Percentiles rank a stretch among this genome's conserved stretches.
phyloP scores from a whole-genome alignment of 352 stramenopile genomes.

The Chrysophaeum taylorii region DNA sequence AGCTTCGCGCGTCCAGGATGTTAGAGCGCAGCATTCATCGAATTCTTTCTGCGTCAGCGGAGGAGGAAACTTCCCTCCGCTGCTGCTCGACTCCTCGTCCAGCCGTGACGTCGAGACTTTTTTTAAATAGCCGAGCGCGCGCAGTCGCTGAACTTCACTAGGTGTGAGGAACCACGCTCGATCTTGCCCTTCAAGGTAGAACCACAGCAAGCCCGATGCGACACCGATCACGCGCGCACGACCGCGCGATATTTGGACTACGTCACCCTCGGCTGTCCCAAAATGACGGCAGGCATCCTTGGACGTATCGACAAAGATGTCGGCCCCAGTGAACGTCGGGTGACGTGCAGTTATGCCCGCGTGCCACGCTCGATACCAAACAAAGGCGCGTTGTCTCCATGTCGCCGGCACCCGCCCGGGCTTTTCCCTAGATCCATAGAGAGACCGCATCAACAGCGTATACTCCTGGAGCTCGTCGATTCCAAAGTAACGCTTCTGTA shows the following conservation, averaged over 20 bases:
- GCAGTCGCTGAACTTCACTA: slow-evolving; percentile 18
- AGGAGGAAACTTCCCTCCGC: too few relatives aligned
- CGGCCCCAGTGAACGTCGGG: slow-evolving; percentile 46
- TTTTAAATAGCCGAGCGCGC: too few relatives aligned
- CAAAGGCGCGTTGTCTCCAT: too few relatives aligned
- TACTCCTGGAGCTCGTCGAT: slow-evolving; percentile 26
- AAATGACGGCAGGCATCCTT: slow-evolving; percentile 30
- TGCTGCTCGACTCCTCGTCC: too few relatives aligned
- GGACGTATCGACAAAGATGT: slow-evolving; percentile 59
- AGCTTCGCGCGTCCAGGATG: too few relatives aligned
- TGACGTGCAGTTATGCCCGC: slow-evolving; percentile 42
- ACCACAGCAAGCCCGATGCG: slow-evolving; percentile 52
- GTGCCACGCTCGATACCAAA: slow-evolving; percentile 46
- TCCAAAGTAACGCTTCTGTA: slow-evolving; percentile 29
- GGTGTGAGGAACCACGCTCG: slow-evolving; percentile 58
- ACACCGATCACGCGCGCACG: slow-evolving; percentile 56
- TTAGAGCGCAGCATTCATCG: too few relatives aligned
- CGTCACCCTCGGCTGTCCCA: slow-evolving; percentile 48
- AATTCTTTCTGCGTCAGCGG: too few relatives aligned
- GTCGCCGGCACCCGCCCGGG: too few relatives aligned
- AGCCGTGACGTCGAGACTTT: too few relatives aligned
- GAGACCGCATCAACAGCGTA: too few relatives aligned
- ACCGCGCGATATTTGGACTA: slow-evolving; percentile 58
- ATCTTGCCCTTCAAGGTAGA: slow-evolving; percentile 59
- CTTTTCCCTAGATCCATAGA: too few relatives aligned